A percentile compares a stretch with the other conserved stretches of the same genome.
phyloP scores from a whole-genome alignment of 352 stramenopile genomes.

The Phytophthora crassamura region DNA sequence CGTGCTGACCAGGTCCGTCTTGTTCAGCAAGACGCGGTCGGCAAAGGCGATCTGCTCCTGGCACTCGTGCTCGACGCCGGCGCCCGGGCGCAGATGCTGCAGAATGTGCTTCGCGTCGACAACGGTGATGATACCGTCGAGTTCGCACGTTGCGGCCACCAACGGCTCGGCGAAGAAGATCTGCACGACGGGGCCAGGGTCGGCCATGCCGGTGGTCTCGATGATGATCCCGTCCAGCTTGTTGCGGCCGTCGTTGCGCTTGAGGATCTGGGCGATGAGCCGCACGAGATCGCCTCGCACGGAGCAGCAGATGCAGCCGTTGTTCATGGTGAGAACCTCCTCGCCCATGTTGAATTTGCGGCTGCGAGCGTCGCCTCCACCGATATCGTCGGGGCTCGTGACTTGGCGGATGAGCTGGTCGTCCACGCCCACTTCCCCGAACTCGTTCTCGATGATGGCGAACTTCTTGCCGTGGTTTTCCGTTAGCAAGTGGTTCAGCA shows the following conservation, averaged over 20 bases:
- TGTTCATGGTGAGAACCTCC: conserved; percentile 93
- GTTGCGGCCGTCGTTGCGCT: conserved; percentile 38
- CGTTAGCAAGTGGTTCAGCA: conserved; percentile 95
- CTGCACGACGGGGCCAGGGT: conserved; percentile 90
- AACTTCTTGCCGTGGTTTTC: conserved; percentile 92
- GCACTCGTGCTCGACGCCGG: conserved; percentile 81
- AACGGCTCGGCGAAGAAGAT: conserved; percentile 94
- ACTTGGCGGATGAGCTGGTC: conserved; percentile 83
- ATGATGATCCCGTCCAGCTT: conserved; percentile 88
- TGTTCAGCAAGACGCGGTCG: conserved; percentile 97
- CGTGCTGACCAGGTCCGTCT: conserved; percentile 93
- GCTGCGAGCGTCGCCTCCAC: conserved; percentile 34
- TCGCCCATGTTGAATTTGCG: conserved; percentile 58
- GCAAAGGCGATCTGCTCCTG: conserved; percentile 96
- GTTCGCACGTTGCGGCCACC: conserved; percentile 71
- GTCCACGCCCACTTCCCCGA: conserved; percentile 93
- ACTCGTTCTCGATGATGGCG: conserved; percentile 97
- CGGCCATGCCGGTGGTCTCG: conserved; percentile 91
- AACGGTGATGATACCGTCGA: conserved; percentile 96
- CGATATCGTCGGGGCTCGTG: conserved; percentile 19
- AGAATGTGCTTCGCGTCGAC: conserved; percentile 95
- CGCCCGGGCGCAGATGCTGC: conserved; percentile 65
- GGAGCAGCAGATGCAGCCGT: conserved; percentile 97
- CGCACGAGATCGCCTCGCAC: conserved; percentile 87
- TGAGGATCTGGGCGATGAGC: conserved; percentile 67